These are phyloP conservation scores for Bolboschoenoplectus hybrid DNA, from an alignment of 202 grass and related monocot genomes.

Conservation along the genomic window DNA sequence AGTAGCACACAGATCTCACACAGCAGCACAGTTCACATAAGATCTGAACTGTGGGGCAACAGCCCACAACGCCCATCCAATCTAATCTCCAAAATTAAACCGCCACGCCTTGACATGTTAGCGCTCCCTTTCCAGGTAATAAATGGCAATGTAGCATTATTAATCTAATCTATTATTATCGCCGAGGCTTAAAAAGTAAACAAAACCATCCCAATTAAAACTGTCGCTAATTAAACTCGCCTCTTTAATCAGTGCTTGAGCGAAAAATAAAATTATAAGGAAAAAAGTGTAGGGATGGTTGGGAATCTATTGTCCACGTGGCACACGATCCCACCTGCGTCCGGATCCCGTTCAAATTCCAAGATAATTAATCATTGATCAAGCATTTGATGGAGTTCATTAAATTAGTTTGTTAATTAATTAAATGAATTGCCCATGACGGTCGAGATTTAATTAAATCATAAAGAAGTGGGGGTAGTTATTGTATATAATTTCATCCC, in stretches of 20 bases:
- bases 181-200: slow-evolving; percentile 21
- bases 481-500: neutral
- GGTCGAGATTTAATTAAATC: slow-evolving; percentile 12
- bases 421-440: slow-evolving; percentile 13
- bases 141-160: slow-evolving; percentile 58
- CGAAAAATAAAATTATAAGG: slow-evolving; percentile 37
- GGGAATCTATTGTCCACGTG: slow-evolving; percentile 72
- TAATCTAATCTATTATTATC: slow-evolving; percentile 4
- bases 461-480: neutral
- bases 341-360: slow-evolving; percentile 47
- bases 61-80: slow-evolving; percentile 39
- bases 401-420: neutral
- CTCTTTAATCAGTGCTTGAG: slow-evolving; percentile 36
- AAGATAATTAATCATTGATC: slow-evolving; percentile 77
- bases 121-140: slow-evolving; percentile 78
- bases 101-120: slow-evolving; percentile 79
- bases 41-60: slow-evolving; percentile 22
- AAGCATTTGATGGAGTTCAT: slow-evolving; percentile 42
- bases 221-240: neutral
- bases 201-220: slow-evolving; percentile 31
- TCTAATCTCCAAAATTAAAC: slow-evolving; percentile 50
- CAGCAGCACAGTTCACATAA: neutral
- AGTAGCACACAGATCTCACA: neutral
- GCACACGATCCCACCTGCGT: slow-evolving; percentile 68
- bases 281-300: slow-evolving; percentile 41